Evolutionary conservation across 495 filamentous ascomycete species (phyloP).

Genomic region (Talaromyces stipitatus): DNA sequence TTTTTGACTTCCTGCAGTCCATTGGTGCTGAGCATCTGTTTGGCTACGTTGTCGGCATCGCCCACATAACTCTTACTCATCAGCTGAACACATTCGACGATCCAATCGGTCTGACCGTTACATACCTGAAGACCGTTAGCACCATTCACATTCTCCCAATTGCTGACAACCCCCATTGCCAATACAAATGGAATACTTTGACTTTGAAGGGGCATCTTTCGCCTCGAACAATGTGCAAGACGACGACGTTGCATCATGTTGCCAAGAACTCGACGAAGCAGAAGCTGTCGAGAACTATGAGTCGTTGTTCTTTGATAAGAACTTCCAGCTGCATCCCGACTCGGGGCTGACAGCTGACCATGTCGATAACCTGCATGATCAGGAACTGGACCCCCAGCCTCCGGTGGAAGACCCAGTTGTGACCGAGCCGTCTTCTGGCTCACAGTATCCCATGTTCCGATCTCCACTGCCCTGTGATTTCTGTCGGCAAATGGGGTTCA

Average conservation of each 20-base stretch:
- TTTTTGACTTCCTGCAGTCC: no score
- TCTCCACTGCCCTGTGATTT: constrained; percentile 60
- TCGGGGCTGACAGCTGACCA: constrained; percentile 11
- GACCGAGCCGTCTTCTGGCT: constrained; percentile 26
- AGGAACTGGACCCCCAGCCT: constrained; percentile 19
- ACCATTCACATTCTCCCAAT: background rate
- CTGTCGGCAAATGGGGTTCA: constrained; percentile 57
- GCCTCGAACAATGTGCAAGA: constrained; percentile 29
- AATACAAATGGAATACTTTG: constrained; percentile 43
- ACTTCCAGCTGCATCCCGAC: constrained; percentile 23
- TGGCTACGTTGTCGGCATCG: background rate
- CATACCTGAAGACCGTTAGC: background rate
- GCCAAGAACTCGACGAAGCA: constrained; percentile 27
- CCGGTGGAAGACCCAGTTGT: constrained; percentile 12
- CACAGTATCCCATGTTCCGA: constrained; percentile 37
- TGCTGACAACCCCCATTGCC: background rate
- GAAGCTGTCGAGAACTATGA: constrained; percentile 26
- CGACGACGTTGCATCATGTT: constrained; percentile 36
- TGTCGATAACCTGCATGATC: constrained; percentile 20
- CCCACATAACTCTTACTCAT: background rate
- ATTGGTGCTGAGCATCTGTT: background rate
- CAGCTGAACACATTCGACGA: background rate
- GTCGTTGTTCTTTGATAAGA: constrained; percentile 29
- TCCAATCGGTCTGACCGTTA: background rate
- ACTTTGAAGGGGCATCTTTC: constrained; percentile 45